These are phyloP conservation scores for Xylaria sp. DNA, from an alignment of 2,329 filamentous ascomycete species.

Conservation along the genomic window DNA sequence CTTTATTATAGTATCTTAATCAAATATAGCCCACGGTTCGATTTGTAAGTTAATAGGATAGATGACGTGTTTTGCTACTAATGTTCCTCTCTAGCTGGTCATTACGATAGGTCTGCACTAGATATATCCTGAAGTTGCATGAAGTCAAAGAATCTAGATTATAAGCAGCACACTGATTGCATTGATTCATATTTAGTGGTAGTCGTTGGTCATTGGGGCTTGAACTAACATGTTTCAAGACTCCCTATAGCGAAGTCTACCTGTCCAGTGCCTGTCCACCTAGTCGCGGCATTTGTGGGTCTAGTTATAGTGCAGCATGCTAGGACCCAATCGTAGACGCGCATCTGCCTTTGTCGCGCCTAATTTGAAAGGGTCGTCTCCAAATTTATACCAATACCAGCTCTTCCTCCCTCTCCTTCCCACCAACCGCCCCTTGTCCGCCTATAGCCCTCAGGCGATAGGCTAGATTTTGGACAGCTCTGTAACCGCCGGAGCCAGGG, in stretches of 20 bases:
- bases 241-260: background rate
- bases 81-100: background rate
- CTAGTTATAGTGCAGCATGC: constrained; percentile 23
- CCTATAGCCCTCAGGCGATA: constrained; percentile 18
- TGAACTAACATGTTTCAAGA: background rate
- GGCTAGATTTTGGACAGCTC: constrained; percentile 18
- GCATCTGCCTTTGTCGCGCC: constrained; percentile 42
- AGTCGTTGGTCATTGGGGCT: background rate
- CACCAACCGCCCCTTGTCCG: constrained; percentile 49
- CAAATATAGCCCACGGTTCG: background rate
- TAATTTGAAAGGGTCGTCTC: constrained; percentile 43
- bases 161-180: background rate
- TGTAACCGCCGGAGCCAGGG: constrained; percentile 44
- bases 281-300: background rate
- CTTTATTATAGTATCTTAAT: background rate
- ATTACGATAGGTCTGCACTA: background rate
- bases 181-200: background rate
- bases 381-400: constrained; percentile 39
- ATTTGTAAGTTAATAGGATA: background rate
- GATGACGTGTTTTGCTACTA: background rate
- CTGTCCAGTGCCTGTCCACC: background rate
- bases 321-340: constrained; percentile 43
- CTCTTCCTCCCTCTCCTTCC: constrained; percentile 27
- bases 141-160: background rate
- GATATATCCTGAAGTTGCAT: background rate